phyloP scores from a whole-genome alignment of 2,329 filamentous ascomycete genomes.

The Fusarium sp. region DNA sequence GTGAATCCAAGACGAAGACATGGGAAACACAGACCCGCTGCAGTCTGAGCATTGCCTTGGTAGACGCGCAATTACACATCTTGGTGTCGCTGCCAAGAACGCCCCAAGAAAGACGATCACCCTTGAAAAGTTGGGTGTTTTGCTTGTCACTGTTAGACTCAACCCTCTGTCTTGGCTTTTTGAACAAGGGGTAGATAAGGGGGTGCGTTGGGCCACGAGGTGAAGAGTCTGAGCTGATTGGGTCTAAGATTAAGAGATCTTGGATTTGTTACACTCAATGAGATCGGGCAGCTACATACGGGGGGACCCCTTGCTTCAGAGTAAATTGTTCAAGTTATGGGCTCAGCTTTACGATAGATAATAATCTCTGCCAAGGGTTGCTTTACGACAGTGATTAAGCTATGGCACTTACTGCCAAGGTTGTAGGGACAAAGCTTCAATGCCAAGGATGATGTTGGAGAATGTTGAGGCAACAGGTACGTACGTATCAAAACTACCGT shows the following conservation, averaged over 20 bases:
- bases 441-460: too few species aligned
- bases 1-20: constrained; percentile 11
- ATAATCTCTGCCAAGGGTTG: neutral
- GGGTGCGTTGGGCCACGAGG: constrained; percentile 38
- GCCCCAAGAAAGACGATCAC: constrained; percentile 39
- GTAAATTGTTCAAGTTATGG: neutral
- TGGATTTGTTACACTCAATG: constrained; percentile 30
- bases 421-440: neutral
- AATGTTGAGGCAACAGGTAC: neutral
- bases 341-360: neutral
- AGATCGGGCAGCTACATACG: constrained; percentile 44
- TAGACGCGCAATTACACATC: constrained; percentile 42
- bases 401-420: neutral
- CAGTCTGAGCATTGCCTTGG: constrained; percentile 22
- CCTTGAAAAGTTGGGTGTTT: constrained; percentile 34
- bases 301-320: constrained; percentile 9
- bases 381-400: constrained; percentile 10
- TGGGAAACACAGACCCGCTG: constrained; percentile 35
- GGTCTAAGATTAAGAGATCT: constrained; percentile 10
- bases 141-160: constrained; percentile 1
- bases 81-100: constrained; percentile 41
- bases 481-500: neutral
- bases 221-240: constrained; percentile 21
- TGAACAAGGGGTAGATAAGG: neutral
- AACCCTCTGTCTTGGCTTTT: constrained; percentile 2